Evolutionary conservation across 2,329 filamentous ascomycete species (phyloP), one percentile per base, ranked within the genome.

Genomic region (Ophiostoma sp.): DNA sequence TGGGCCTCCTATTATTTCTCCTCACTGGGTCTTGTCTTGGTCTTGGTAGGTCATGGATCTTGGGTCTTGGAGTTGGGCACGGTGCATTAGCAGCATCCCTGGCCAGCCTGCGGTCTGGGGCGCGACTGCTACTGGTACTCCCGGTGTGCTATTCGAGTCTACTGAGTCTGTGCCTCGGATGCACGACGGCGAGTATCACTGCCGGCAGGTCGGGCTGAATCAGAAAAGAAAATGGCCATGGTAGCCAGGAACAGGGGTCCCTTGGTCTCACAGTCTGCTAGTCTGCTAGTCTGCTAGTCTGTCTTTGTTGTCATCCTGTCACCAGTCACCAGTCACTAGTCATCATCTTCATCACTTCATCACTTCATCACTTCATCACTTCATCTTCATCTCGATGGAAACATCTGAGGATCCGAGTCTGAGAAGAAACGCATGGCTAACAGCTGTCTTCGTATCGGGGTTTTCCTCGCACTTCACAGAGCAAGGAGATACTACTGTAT

Each of bases 21-120:
- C 52, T 54, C 52, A 54, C 52, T 23, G 44, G 44, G 52, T 57
- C 52, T 31, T 57, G n/a, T 54, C 41, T 44, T 44, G 41, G 36
- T 41, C 39, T 41, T 41, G 39, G 39, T 54, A 15, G 52, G 52
- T 31, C 52, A 27, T 27, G 52, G 52, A 8, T 48, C 20, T 41
- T 11, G 39, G 39, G 39, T 41, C 39, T 41, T 41, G 39, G 39
- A 5, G 10, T 57, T 27, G 52, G 23, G 52, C 52, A 57, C 52
- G 8, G 52, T 27, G 52, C 52, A 57, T 57, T 57, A 57, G 52
- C 17, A 48, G 3, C 52, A 23, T 27, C 23, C 52, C 23, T 57
- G 13, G 52, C n/a, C 27, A 31, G 27, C 27, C 27, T 31, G 27
- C 27, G 27, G 27, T 31, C 39, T 15, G 11, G 39, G 10, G 39